Base-by-base conservation (phyloP, 2,329 filamentous ascomycete genomes). In the Penicillium sp. region DNA sequence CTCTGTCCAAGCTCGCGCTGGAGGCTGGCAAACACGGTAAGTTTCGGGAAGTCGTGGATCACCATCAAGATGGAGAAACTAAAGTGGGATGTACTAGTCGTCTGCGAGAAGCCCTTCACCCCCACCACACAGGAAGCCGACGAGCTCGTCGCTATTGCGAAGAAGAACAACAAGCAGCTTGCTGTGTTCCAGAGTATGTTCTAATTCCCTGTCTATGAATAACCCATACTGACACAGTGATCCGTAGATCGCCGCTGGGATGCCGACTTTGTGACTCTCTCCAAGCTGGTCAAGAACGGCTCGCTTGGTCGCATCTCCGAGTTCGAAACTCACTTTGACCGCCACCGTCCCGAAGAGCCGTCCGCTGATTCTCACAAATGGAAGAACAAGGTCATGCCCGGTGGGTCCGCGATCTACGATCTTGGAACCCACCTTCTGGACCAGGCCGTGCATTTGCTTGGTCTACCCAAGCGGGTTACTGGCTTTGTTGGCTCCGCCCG, bases 71-170 rank as follows among this genome's bases (percentile, higher is more conserved):
- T 18, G 32, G 34, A 30, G 44, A 19, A 49, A 29, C 35, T 51
- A 34, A 42, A 36, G 2, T 26, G 8, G 9, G 9, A 32, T 10
- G 26, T 27, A 19, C 19, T 49, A 78, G 87, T 92, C 26, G 78
- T 93, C 48, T 87, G 88, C 45, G 90, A 93, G 77, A 93, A 93
- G 77, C 90, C 90, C 2, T 93, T 93, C 69, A 88, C 90, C 11
- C 86, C 89, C 18, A 88, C 85, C 1, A 78, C 82, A 1, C 78
- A 82, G 54, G 85, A 92, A 73, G 89, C 89, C 10, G 79, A 83
- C 32, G 74, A 83, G 61, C 81, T 93, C 7, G 79, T 82, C 41
- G 70, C 72, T 9, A 74, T 86, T 46, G 82, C 86, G 9, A 71
- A 78, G 58, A 70, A 79, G 55, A 70, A 79, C 43, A 71, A 76